Evolutionary conservation across 140 eudicot species (phyloP).

Genomic region (Oenanthe javanica): DNA sequence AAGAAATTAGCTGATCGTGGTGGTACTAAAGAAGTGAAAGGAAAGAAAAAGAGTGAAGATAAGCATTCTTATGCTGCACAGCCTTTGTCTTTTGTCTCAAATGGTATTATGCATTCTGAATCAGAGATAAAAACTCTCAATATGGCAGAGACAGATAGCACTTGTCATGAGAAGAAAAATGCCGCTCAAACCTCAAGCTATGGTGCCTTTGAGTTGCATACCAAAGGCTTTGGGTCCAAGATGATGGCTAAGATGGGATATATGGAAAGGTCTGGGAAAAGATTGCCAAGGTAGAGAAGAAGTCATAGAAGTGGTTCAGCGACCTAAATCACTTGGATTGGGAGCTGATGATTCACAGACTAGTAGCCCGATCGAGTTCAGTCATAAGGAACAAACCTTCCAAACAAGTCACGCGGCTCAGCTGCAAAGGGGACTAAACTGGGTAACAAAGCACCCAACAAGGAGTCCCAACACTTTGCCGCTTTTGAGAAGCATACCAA

Average conservation of each 20-base stretch:
- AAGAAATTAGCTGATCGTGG: slow-evolving; percentile 16
- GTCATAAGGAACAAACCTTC: slow-evolving; percentile 1
- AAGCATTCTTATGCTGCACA: slow-evolving; percentile 48
- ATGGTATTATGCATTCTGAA: slow-evolving; percentile 58
- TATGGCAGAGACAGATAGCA: slow-evolving; percentile 19
- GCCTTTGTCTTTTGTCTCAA: slow-evolving; percentile 68
- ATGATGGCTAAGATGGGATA: slow-evolving; percentile 33
- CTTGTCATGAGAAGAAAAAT: slow-evolving; percentile 9
- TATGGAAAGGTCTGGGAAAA: slow-evolving; percentile 65
- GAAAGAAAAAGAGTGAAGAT: slow-evolving; percentile 28
- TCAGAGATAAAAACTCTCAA: slow-evolving; percentile 16
- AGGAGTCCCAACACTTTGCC: slow-evolving; percentile 20
- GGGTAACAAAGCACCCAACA: slow-evolving; percentile 17
- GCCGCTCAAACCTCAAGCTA: slow-evolving; percentile 32
- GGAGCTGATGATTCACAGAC: slow-evolving; percentile 54
- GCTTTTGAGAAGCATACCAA: slow-evolving; percentile 81
- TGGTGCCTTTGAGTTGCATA: slow-evolving; percentile 85
- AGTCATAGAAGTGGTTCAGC: slow-evolving; percentile 66
- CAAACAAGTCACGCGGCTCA: slow-evolving; percentile 15
- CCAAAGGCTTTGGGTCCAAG: slow-evolving; percentile 65
- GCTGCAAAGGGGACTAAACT: slow-evolving; percentile 24
- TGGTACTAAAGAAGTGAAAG: slow-evolving; percentile 29
- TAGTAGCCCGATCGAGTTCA: slow-evolving; percentile 28
- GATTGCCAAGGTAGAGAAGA: slow-evolving; percentile 66
- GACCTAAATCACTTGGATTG: slow-evolving; percentile 84